A percentile compares a stretch with the other conserved stretches of the same genome.
Evolutionary conservation across 2,329 filamentous ascomycete species (phyloP).

Genomic region (Endoconidiophora polonica): DNA sequence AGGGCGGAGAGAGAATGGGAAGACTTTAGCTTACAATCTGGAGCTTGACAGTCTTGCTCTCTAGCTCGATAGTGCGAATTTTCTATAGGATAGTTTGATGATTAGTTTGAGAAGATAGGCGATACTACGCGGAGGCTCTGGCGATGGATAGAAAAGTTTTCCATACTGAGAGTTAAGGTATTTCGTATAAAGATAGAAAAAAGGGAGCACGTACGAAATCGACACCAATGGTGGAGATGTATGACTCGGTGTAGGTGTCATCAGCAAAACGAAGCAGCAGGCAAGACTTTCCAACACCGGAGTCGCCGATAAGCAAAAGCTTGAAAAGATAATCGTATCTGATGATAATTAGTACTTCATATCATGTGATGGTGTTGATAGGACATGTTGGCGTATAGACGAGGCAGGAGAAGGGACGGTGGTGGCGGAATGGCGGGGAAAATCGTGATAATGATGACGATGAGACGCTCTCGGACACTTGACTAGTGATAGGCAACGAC

Average conservation of each 20-base stretch:
- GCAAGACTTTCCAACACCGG: constrained; percentile 99
- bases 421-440: not conserved
- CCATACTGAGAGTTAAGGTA: not conserved
- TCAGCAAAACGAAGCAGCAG: constrained; percentile 94
- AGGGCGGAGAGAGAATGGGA: not conserved
- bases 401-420: not conserved
- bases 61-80: constrained; percentile 98
- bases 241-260: constrained; percentile 98
- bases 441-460: too few relatives aligned
- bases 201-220: constrained; percentile 65
- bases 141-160: not conserved
- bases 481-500: too few relatives aligned
- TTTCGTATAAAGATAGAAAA: not conserved
- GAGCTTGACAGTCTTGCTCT: constrained; percentile 98
- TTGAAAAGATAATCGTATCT: constrained; percentile 99
- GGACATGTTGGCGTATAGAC: not conserved
- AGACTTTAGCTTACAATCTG: constrained; percentile 60
- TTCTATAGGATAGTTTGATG: constrained; percentile 41
- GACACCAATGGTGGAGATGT: constrained; percentile 98
- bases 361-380: constrained; percentile 4
- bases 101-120: constrained; percentile 14
- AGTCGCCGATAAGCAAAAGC: constrained; percentile 99
- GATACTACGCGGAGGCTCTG: not conserved
- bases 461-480: too few relatives aligned
- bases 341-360: constrained; percentile 12